A percentile compares a stretch with the other conserved stretches of the same genome.
Evolutionary conservation across 352 stramenopile genomes (phyloP).

Genomic region (Albugo candida): DNA sequence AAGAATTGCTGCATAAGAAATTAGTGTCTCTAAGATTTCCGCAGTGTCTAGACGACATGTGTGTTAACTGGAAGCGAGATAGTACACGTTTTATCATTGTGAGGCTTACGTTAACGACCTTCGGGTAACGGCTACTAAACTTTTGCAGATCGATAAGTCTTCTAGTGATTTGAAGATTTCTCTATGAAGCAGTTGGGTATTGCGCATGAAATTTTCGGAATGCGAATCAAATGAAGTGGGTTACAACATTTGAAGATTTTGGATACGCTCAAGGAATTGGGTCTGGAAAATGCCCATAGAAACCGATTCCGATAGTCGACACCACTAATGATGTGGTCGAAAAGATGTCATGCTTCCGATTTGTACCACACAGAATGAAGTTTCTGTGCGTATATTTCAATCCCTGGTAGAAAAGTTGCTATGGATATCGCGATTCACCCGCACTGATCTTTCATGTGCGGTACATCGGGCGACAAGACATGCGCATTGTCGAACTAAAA

Average conservation of each 20-base stretch:
- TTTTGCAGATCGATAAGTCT: constrained; percentile 4
- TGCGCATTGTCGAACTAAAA: not conserved
- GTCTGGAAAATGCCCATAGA: not conserved
- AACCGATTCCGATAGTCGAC: constrained; percentile 2
- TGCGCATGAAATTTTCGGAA: not conserved
- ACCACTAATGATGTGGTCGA: not conserved
- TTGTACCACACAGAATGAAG: too few species aligned
- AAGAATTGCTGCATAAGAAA: constrained; percentile 9
- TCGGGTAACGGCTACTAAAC: too few species aligned
- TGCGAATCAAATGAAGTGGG: constrained; percentile 2
- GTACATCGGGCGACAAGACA: not conserved
- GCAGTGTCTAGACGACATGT: constrained; percentile 9
- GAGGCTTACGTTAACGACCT: too few species aligned
- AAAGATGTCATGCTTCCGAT: too few species aligned
- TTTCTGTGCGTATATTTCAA: constrained; percentile 3
- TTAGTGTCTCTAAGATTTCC: constrained; percentile 5
- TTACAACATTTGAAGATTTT: constrained; percentile 5
- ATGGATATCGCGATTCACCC: too few species aligned
- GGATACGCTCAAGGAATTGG: constrained; percentile 2
- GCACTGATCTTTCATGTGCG: too few species aligned
- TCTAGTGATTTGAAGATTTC: constrained; percentile 2
- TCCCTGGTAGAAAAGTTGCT: not conserved
- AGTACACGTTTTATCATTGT: constrained; percentile 4
- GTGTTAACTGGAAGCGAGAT: constrained; percentile 7
- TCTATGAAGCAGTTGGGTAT: not conserved